These are phyloP conservation scores for Coccomyxa sp. DNA, from an alignment of 139 green algal species.

Conservation along the genomic window DNA sequence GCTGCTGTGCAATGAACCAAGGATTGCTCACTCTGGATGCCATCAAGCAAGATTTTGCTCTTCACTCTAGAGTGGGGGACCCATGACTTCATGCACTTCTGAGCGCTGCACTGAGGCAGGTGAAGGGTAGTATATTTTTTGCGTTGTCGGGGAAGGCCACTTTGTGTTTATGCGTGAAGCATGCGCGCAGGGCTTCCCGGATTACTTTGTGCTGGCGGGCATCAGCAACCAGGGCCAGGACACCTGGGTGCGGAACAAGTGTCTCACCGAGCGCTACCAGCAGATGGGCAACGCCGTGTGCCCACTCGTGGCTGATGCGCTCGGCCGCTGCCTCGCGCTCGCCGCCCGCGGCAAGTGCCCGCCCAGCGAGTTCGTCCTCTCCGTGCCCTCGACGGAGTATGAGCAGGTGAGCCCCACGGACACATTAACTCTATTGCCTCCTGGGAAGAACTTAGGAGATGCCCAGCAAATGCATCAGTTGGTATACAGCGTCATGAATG, in stretches of 20 bases:
- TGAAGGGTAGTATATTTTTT: no score
- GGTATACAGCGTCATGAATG: neutral
- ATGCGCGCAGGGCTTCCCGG: conserved; percentile 67
- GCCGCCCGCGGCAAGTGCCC: conserved; percentile 35
- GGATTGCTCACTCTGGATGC: no score
- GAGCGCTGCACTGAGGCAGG: no score
- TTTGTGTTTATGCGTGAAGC: neutral
- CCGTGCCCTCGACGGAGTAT: conserved; percentile 28
- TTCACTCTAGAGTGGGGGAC: no score
- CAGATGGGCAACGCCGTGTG: conserved; percentile 80
- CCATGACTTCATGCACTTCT: no score
- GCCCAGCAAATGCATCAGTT: neutral
- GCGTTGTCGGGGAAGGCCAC: no score
- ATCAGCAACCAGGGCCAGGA: conserved; percentile 1
- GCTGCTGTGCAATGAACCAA: no score
- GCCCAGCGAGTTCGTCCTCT: conserved; percentile 21
- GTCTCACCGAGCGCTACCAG: conserved; percentile 17
- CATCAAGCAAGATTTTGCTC: no score
- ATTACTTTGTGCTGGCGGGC: conserved; percentile 63
- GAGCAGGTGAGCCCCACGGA: conserved; percentile 8
- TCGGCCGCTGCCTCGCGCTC: conserved; percentile 60
- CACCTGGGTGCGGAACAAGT: conserved; percentile 17
- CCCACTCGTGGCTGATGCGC: conserved; percentile 47
- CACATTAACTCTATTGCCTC: neutral
- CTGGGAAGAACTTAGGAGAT: neutral